A percentile compares a stretch with the other conserved stretches of the same genome.
Conservation (phyloP, 495 filamentous ascomycete genomes). For the Neohortaea acidophila region DNA sequence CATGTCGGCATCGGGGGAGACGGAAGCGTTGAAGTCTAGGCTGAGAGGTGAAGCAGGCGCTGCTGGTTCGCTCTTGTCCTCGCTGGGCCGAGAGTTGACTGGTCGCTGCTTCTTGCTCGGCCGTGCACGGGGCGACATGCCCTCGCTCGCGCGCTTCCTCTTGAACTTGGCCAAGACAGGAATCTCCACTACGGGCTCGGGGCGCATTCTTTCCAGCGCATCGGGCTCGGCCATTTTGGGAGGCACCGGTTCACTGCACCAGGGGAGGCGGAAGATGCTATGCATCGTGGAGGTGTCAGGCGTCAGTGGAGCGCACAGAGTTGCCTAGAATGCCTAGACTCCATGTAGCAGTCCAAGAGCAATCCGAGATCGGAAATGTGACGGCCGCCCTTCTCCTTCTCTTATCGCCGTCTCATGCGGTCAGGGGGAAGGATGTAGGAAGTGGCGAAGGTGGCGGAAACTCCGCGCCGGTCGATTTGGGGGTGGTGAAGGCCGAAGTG, state of each 20-base stretch:
- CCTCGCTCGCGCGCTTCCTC: slow-evolving; percentile 23
- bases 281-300: slow-evolving; percentile 23
- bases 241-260: slow-evolving; percentile 24
- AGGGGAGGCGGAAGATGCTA: slow-evolving; percentile 27
- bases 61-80: background rate
- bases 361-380: slow-evolving; percentile 4
- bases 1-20: slow-evolving; percentile 8
- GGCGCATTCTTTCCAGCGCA: slow-evolving; percentile 22
- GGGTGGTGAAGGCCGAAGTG: too few species aligned
- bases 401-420: too few species aligned
- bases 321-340: slow-evolving; percentile 4
- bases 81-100: background rate
- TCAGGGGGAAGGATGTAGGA: too few species aligned
- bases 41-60: background rate
- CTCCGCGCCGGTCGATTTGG: too few species aligned
- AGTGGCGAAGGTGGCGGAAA: too few species aligned
- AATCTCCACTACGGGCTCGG: slow-evolving; percentile 25
- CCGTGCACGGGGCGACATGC: slow-evolving; percentile 14
- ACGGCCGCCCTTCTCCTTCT: slow-evolving; percentile 1
- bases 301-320: slow-evolving; percentile 2
- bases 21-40: background rate
- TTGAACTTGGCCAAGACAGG: slow-evolving; percentile 25
- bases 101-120: slow-evolving; percentile 17
- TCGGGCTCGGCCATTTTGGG: slow-evolving; percentile 19
- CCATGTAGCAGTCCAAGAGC: slow-evolving; percentile 9